A percentile compares a stretch with the other conserved stretches of the same genome.
phyloP scores from a whole-genome alignment of 441 rosid genomes.

The Pelargonium myrrhifolium region DNA sequence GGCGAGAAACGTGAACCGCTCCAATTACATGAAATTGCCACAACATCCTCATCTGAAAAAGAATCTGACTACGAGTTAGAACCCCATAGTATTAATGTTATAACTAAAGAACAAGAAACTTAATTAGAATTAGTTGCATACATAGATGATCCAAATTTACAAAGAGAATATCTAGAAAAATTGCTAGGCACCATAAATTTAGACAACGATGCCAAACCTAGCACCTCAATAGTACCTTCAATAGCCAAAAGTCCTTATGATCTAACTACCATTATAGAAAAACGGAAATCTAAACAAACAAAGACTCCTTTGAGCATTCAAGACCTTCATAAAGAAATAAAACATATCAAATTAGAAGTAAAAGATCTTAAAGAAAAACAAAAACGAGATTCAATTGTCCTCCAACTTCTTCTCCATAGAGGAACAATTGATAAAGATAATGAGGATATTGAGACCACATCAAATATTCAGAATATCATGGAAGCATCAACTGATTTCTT shows the following conservation, averaged over 20 bases:
- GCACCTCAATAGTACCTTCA: no score
- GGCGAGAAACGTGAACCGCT: no score
- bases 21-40: no score
- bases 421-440: background rate
- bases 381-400: background rate
- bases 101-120: no score
- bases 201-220: no score
- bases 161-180: no score
- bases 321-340: background rate
- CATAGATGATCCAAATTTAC: no score
- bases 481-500: background rate
- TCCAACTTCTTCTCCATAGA: background rate
- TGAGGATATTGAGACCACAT: background rate
- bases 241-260: background rate
- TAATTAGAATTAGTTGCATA: no score
- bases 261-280: background rate
- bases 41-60: no score
- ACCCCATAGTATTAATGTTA: no score
- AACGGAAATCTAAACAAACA: background rate
- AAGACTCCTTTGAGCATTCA: background rate
- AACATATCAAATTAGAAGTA: background rate
- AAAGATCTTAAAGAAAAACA: background rate
- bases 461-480: background rate
- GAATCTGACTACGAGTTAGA: no score
- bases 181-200: no score